Conservation (phyloP, 2,329 filamentous ascomycete species). For the Botrytis paeoniae region DNA sequence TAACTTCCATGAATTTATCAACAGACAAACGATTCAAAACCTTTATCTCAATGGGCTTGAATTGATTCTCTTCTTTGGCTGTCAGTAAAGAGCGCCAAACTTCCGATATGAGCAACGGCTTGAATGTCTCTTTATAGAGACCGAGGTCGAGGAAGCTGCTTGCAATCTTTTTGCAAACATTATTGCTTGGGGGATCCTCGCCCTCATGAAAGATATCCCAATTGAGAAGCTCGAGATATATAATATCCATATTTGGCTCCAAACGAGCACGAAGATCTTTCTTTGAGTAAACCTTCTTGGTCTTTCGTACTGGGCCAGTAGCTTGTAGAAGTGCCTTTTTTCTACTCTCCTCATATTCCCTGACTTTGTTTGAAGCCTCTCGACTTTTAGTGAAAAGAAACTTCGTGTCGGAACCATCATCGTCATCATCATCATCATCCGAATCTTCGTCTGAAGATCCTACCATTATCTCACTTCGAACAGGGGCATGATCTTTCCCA, state of each 20-base stretch:
- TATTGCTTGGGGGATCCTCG: constrained; percentile 76
- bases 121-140: constrained; percentile 85
- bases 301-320: constrained; percentile 77
- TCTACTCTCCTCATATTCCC: constrained; percentile 47
- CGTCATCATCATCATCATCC: constrained; percentile 68
- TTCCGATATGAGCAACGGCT: constrained; percentile 85
- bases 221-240: constrained; percentile 82
- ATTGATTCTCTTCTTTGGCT: constrained; percentile 78
- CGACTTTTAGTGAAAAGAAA: constrained; percentile 47
- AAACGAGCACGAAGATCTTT: constrained; percentile 94
- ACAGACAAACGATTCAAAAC: constrained; percentile 85
- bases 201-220: constrained; percentile 95
- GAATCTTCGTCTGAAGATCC: constrained; percentile 71
- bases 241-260: constrained; percentile 78
- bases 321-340: constrained; percentile 50
- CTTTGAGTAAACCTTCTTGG: constrained; percentile 72
- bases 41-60: constrained; percentile 81
- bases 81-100: constrained; percentile 95
- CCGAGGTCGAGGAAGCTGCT: constrained; percentile 72
- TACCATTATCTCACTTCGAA: constrained; percentile 87
- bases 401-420: constrained; percentile 39
- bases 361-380: constrained; percentile 36
- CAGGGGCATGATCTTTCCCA: constrained; percentile 74
- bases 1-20: constrained; percentile 89
- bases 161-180: constrained; percentile 71